Conservation (phyloP, 768 basidiomycete genomes). For the Goffeauzyma gilvescens region DNA sequence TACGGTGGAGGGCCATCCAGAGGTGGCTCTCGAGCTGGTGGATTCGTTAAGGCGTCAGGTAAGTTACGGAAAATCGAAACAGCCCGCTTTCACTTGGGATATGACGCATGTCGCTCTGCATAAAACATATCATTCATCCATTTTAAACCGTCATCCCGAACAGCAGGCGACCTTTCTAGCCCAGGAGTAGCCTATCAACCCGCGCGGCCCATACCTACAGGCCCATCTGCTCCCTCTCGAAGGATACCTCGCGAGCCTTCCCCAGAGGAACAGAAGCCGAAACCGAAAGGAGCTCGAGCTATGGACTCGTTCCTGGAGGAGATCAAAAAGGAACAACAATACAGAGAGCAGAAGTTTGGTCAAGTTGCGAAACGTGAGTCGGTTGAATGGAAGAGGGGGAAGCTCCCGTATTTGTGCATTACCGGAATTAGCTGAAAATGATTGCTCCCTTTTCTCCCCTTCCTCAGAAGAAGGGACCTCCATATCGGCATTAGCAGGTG, state of each 20-base stretch:
- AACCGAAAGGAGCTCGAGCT: constrained; percentile 79
- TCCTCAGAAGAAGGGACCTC: constrained; percentile 40
- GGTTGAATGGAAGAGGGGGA: too few relatives aligned
- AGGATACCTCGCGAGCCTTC: constrained; percentile 44
- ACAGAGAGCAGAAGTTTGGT: constrained; percentile 61
- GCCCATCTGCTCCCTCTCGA: constrained; percentile 13
- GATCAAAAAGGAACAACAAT: constrained; percentile 90
- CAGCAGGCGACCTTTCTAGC: too few relatives aligned
- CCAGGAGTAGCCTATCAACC: constrained; percentile 10
- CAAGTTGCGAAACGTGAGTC: constrained; percentile 23
- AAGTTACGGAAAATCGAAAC: too few relatives aligned
- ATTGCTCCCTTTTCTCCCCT: too few relatives aligned
- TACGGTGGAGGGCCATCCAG: background rate
- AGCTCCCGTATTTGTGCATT: background rate
- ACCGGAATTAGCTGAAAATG: background rate
- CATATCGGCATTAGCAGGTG: constrained; percentile 76
- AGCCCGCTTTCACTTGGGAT: too few relatives aligned
- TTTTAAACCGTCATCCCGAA: too few relatives aligned
- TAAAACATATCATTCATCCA: too few relatives aligned
- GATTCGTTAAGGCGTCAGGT: constrained; percentile 31
- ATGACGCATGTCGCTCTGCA: too few relatives aligned
- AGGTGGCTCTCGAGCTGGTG: constrained; percentile 11
- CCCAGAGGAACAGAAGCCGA: constrained; percentile 34
- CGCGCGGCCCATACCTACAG: constrained; percentile 8
- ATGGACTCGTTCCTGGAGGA: constrained; percentile 95